Percentiles rank a stretch among this genome's conserved stretches.
These are phyloP conservation scores for Gossypioides kirkii DNA, from an alignment of 345 rosid species.

Conservation along the genomic window DNA sequence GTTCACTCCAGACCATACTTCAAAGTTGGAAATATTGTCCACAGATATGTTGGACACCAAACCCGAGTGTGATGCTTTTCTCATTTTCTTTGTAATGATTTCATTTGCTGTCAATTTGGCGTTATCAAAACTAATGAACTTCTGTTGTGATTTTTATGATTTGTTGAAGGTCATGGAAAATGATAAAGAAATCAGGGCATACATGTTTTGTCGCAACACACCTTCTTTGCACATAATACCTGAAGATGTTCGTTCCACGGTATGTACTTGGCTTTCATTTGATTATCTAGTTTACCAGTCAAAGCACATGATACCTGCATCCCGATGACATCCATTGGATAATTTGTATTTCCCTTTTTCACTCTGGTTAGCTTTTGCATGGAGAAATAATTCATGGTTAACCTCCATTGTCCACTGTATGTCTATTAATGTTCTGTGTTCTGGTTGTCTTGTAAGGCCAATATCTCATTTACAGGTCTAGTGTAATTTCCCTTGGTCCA, in stretches of 20 bases:
- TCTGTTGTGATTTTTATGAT: conserved; percentile 14
- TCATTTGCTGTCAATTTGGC: not conserved
- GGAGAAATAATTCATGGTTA: not conserved
- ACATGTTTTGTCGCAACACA: conserved; percentile 91
- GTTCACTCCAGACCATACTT: conserved; percentile 63
- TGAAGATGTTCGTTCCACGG: conserved; percentile 98
- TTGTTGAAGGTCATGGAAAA: conserved; percentile 83
- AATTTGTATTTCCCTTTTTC: not conserved
- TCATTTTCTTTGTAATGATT: conserved; percentile 13
- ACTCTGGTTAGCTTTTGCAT: not conserved
- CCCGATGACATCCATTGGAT: not conserved
- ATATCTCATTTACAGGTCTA: not conserved
- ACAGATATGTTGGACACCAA: conserved; percentile 87
- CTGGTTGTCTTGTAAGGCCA: not conserved
- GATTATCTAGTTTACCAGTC: not conserved
- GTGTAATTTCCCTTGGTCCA: not conserved
- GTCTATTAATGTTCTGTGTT: not conserved
- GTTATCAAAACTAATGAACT: not conserved
- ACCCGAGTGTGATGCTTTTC: conserved; percentile 53
- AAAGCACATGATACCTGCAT: not conserved
- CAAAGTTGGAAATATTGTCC: conserved; percentile 82
- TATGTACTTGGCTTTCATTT: conserved; percentile 26
- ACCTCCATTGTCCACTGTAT: not conserved
- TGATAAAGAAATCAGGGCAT: conserved; percentile 83
- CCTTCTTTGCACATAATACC: conserved; percentile 80